Evolutionary conservation across 2,329 filamentous ascomycete species (phyloP), one percentile per base, ranked within the genome.

Genomic region (Hymenoscyphus occultus): DNA sequence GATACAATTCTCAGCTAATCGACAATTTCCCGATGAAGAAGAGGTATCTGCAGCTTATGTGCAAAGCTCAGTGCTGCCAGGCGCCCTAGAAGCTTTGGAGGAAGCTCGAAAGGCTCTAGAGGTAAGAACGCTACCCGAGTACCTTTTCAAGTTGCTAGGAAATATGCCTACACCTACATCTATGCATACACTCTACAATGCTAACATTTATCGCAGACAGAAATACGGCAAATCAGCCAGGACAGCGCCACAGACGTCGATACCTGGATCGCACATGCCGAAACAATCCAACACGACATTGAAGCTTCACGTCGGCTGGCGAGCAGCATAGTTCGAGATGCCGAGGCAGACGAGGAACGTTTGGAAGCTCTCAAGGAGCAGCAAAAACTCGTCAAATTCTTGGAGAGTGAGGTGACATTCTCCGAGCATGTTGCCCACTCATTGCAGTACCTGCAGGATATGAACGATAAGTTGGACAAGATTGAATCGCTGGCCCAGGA

Each of bases 231-330:
- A 28, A 86, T 95, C 67, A 96, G 93, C 77, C 85, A 87, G 74
- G 87, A 92, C 70, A 90, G 88, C 19, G 90, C 89, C 64, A 85
- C 88, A 48, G 90, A 96, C 73, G 90, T 97, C 60, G 90, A 92
- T 74, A 85, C 88, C 61, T 98, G 94, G 94, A 91, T 96, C 64
- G 80, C 83, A 61, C 92, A 95, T 76, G 92, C 93, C 59, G 92
- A 92, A 77, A 86, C 89, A 61, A 84, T 97, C 7, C 92, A 96
- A 76, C 85, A 89, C 67, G 94, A 97, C 74, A 94, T 97, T 69
- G 86, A 91, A 72, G 85, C 86, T 58, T 94, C 92, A 31, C 89
- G 92, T 72, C 84, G 86, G 16, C 88, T 93, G 42, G 93, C 94
- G 28, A 88, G 88, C 73, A 88, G 93, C 65, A 96, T 98, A 65